phyloP scores from a whole-genome alignment of 148 eudicot genomes.

The Rhododendron molle region DNA sequence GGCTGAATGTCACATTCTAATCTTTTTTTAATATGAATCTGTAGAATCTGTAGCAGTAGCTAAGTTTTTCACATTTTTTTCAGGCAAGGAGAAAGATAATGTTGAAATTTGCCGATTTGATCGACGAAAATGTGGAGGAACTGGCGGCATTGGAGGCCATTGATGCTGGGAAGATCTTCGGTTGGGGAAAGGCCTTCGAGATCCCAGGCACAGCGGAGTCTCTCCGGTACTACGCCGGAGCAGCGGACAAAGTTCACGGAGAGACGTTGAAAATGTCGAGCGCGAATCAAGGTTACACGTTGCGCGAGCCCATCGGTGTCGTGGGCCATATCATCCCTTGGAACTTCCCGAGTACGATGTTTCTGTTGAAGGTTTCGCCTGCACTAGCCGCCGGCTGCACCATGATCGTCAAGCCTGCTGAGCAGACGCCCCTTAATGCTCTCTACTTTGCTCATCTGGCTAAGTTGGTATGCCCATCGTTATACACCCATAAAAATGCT shows the following conservation, averaged over 20 bases:
- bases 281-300: conserved; percentile 68
- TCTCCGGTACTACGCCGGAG: conserved; percentile 72
- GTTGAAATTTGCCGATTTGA: conserved; percentile 49
- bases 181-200: conserved; percentile 37
- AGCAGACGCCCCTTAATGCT: conserved; percentile 80
- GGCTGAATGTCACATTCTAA: neutral
- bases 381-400: conserved; percentile 92
- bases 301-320: conserved; percentile 77
- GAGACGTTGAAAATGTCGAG: conserved; percentile 68
- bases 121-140: conserved; percentile 40
- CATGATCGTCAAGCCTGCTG: conserved; percentile 88
- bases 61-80: neutral
- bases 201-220: conserved; percentile 41
- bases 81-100: conserved; percentile 45
- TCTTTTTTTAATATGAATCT: too few relatives aligned
- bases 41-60: neutral
- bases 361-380: conserved; percentile 67
- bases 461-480: conserved; percentile 52
- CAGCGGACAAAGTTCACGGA: conserved; percentile 90
- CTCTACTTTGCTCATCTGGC: conserved; percentile 83
- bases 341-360: conserved; percentile 68
- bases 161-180: conserved; percentile 66
- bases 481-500: neutral
- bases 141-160: conserved; percentile 44
- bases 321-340: conserved; percentile 85